A percentile compares a stretch with the other conserved stretches of the same genome.
Evolutionary conservation across 225 moss, liverwort and hornwort genomes (phyloP).

Genomic region (Climacium dendroides): DNA sequence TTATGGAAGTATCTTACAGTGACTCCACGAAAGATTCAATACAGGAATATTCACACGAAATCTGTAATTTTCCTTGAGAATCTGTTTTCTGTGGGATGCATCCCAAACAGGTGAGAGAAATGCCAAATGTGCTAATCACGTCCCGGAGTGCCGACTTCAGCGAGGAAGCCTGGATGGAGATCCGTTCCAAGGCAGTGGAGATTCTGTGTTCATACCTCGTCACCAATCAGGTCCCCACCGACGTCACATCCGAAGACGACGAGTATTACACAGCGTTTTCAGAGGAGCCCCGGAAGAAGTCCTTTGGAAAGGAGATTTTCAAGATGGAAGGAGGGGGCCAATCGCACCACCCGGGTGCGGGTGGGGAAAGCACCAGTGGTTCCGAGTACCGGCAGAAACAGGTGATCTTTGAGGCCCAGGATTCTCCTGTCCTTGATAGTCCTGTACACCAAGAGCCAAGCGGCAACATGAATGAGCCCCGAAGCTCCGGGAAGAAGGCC

Average conservation of each 20-base stretch:
- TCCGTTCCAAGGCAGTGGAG: constrained; percentile 66
- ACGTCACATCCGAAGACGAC: constrained; percentile 67
- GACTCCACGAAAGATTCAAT: background rate
- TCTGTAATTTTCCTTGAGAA: background rate
- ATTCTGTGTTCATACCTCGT: constrained; percentile 71
- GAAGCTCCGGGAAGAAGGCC: constrained; percentile 61
- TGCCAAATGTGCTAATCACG: constrained; percentile 77
- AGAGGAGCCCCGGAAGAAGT: constrained; percentile 40
- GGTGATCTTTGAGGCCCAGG: constrained; percentile 74
- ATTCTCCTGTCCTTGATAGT: constrained; percentile 28
- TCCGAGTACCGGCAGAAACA: constrained; percentile 83
- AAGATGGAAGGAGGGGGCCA: constrained; percentile 4
- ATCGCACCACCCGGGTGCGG: constrained; percentile 32
- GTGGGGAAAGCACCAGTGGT: constrained; percentile 48
- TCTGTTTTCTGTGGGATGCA: background rate
- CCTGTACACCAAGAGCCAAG: constrained; percentile 29
- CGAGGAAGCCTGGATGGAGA: constrained; percentile 94
- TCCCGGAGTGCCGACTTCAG: constrained; percentile 94
- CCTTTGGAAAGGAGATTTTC: constrained; percentile 22
- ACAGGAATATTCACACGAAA: background rate
- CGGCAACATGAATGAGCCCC: constrained; percentile 27
- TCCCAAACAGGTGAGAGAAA: constrained; percentile 61
- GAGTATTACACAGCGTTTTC: constrained; percentile 40
- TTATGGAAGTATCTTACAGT: background rate
- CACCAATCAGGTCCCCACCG: constrained; percentile 49